Conservation (phyloP, 2,329 filamentous ascomycete species). For the Cercospora brassicicola region DNA sequence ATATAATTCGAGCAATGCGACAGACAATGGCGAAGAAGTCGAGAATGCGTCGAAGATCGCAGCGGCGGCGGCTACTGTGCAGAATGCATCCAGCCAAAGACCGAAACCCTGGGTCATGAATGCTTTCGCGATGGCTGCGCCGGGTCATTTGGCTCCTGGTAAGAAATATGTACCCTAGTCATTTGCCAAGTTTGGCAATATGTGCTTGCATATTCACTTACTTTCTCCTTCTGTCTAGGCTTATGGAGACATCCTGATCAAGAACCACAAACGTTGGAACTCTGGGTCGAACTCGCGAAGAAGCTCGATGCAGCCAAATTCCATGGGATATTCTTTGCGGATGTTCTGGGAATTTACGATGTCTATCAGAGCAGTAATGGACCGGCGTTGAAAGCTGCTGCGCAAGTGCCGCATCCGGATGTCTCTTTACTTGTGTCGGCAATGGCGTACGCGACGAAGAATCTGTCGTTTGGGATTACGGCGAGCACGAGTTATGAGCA, state of each 20-base stretch:
- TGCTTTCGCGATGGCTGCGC: conserved; percentile 51
- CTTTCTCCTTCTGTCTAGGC: conserved; percentile 18
- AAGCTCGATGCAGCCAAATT: conserved; percentile 52
- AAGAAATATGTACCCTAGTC: not conserved
- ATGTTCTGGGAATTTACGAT: conserved; percentile 51
- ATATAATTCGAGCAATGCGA: conserved; percentile 12
- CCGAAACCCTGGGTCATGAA: conserved; percentile 49
- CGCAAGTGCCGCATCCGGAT: conserved; percentile 69
- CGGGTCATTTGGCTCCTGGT: conserved; percentile 50
- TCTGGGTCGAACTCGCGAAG: conserved; percentile 52
- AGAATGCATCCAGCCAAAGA: not conserved
- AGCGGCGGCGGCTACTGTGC: conserved; percentile 5
- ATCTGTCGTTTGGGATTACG: conserved; percentile 44
- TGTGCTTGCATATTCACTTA: conserved; percentile 12
- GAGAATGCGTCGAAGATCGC: not conserved
- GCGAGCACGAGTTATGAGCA: conserved; percentile 42
- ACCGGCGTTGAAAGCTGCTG: conserved; percentile 60
- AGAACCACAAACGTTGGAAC: conserved; percentile 46
- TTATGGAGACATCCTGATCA: conserved; percentile 37
- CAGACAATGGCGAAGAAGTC: not conserved
- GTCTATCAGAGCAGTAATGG: conserved; percentile 46
- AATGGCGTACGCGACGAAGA: conserved; percentile 49
- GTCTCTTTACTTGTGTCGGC: conserved; percentile 43
- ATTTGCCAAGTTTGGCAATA: not conserved
- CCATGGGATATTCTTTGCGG: conserved; percentile 55